These are phyloP conservation scores for Prunus padus DNA, from an alignment of 306 rosid genomes.

Conservation along the genomic window DNA sequence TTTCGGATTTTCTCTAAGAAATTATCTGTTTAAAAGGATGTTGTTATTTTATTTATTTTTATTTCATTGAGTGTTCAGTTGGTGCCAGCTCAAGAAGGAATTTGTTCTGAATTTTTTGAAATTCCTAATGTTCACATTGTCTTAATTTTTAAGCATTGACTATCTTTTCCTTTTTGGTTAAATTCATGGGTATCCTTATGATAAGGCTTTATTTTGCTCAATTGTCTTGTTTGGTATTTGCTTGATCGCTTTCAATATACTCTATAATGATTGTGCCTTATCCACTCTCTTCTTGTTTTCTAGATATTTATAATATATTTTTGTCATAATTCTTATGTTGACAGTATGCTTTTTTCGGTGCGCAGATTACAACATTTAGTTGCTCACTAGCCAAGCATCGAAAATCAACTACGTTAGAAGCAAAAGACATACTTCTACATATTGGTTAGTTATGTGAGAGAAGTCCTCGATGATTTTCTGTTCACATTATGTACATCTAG, in stretches of 20 bases:
- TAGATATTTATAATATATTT: not conserved
- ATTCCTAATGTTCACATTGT: not conserved
- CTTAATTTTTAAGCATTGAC: not conserved
- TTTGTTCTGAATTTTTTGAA: not conserved
- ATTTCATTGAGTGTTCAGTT: not conserved
- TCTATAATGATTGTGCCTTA: not conserved
- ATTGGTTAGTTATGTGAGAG: constrained; percentile 60
- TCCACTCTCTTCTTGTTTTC: not conserved
- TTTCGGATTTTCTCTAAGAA: not conserved
- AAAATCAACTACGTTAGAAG: constrained; percentile 78
- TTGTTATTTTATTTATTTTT: not conserved
- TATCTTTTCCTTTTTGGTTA: not conserved
- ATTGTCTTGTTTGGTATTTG: not conserved
- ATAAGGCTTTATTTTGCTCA: not conserved
- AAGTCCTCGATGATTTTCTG: constrained; percentile 1
- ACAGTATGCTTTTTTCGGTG: constrained; percentile 7
- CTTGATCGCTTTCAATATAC: not conserved
- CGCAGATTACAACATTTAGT: constrained; percentile 83
- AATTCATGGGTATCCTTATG: not conserved
- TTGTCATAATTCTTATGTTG: not conserved
- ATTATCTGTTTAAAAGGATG: not conserved
- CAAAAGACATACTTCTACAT: constrained; percentile 90
- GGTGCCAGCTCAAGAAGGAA: not conserved
- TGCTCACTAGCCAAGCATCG: constrained; percentile 94
- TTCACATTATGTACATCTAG: constrained; percentile 6